Conservation (phyloP, 345 rosid genomes). For the Combretum micranthum region DNA sequence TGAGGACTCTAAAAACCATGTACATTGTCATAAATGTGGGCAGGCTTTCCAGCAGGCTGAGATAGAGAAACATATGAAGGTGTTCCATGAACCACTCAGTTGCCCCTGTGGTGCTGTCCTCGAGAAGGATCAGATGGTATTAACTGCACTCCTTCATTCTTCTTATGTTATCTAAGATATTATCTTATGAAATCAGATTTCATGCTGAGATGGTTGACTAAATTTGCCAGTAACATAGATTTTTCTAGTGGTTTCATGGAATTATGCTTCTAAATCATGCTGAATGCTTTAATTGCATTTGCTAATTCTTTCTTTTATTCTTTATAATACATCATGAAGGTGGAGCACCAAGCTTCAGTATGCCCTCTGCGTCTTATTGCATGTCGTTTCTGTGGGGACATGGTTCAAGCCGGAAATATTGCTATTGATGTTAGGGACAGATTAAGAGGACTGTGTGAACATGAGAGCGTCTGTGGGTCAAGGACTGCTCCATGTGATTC, state of each 20-base stretch:
- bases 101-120: slow-evolving; percentile 81
- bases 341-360: slow-evolving; percentile 67
- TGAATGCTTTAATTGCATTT: too few relatives aligned
- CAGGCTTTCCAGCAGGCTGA: slow-evolving; percentile 67
- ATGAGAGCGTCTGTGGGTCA: slow-evolving; percentile 89
- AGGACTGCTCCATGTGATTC: slow-evolving; percentile 92
- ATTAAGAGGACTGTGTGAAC: slow-evolving; percentile 84
- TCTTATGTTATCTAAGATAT: too few relatives aligned
- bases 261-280: neutral
- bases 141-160: neutral
- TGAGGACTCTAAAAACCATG: slow-evolving; percentile 67
- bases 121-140: slow-evolving; percentile 86
- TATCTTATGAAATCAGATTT: too few relatives aligned
- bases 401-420: slow-evolving; percentile 79
- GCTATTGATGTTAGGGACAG: slow-evolving; percentile 69
- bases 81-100: slow-evolving; percentile 73
- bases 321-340: slow-evolving; percentile 28
- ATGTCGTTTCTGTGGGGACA: slow-evolving; percentile 88
- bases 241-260: neutral
- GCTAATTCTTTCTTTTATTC: neutral
- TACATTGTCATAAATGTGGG: slow-evolving; percentile 86
- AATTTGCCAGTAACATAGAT: neutral
- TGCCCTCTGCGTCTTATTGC: slow-evolving; percentile 69
- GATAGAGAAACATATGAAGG: slow-evolving; percentile 88
- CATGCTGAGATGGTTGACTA: too few relatives aligned